phyloP scores from a whole-genome alignment of 768 basidiomycete genomes.

The Rhodotorula babjevae region DNA sequence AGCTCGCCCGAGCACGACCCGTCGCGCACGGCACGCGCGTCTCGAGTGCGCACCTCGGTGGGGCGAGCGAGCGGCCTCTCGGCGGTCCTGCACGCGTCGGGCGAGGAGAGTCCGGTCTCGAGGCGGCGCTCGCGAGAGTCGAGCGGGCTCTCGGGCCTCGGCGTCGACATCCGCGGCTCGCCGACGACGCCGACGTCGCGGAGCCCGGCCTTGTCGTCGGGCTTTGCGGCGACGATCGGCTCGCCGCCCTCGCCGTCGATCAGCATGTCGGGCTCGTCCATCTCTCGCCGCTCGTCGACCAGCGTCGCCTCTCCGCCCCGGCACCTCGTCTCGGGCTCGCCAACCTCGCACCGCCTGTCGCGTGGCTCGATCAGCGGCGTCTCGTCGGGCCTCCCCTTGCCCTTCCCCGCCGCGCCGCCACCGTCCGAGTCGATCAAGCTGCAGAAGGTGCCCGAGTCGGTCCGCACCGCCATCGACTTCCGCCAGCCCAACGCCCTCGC shows the following conservation, averaged over 20 bases:
- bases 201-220: background rate
- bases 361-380: constrained; percentile 7
- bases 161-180: background rate
- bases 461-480: constrained; percentile 50
- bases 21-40: constrained; percentile 3
- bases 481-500: constrained; percentile 41
- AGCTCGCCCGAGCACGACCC: constrained; percentile 26
- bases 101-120: background rate
- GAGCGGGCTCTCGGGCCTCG: constrained; percentile 1
- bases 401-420: constrained; percentile 33
- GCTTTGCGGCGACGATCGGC: background rate
- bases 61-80: constrained; percentile 25
- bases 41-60: constrained; percentile 17
- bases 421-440: constrained; percentile 46
- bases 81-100: constrained; percentile 4
- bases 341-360: background rate
- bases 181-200: constrained; percentile 1
- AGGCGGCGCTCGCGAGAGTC: constrained; percentile 14
- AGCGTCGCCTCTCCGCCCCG: constrained; percentile 27
- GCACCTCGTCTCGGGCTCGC: constrained; percentile 22
- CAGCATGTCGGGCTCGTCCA: constrained; percentile 20
- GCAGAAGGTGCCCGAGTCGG: constrained; percentile 50
- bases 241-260: constrained; percentile 26
- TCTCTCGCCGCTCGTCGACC: constrained; percentile 34
- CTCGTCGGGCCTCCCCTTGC: constrained; percentile 7